phyloP scores from a whole-genome alignment of 805 yeast species.

The Ogataea glucozyma region DNA sequence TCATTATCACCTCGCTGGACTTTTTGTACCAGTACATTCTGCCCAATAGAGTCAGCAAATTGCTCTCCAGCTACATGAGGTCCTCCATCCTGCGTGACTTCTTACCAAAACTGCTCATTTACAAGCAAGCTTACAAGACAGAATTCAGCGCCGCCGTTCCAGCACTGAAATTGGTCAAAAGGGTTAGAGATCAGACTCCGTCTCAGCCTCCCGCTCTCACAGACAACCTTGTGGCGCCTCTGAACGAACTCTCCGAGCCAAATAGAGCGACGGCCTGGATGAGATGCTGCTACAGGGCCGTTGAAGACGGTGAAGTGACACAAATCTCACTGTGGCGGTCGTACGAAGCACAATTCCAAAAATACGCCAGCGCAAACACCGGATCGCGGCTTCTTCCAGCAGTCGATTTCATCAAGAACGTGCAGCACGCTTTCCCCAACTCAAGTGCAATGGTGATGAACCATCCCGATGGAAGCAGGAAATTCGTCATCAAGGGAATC shows the following conservation, averaged over 20 bases:
- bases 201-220: conserved; percentile 55
- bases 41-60: conserved; percentile 57
- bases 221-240: conserved; percentile 49
- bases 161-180: conserved; percentile 45
- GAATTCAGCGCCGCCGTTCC: conserved; percentile 39
- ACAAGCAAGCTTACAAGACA: conserved; percentile 42
- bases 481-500: conserved; percentile 91
- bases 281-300: conserved; percentile 85
- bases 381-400: conserved; percentile 76
- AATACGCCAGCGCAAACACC: conserved; percentile 46
- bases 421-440: conserved; percentile 80
- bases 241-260: conserved; percentile 76
- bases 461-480: conserved; percentile 62
- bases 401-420: conserved; percentile 94
- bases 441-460: conserved; percentile 92
- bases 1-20: conserved; percentile 72
- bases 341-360: conserved; percentile 83
- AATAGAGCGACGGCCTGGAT: conserved; percentile 92
- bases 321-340: conserved; percentile 96
- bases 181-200: conserved; percentile 68
- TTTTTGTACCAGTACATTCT: conserved; percentile 78
- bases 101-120: conserved; percentile 62
- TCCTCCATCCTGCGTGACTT: conserved; percentile 54
- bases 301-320: conserved; percentile 78
- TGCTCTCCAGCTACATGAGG: conserved; percentile 49